Evolutionary conservation across 169 alveolate genomes (phyloP).

Genomic region (Besnoitia besnoiti): DNA sequence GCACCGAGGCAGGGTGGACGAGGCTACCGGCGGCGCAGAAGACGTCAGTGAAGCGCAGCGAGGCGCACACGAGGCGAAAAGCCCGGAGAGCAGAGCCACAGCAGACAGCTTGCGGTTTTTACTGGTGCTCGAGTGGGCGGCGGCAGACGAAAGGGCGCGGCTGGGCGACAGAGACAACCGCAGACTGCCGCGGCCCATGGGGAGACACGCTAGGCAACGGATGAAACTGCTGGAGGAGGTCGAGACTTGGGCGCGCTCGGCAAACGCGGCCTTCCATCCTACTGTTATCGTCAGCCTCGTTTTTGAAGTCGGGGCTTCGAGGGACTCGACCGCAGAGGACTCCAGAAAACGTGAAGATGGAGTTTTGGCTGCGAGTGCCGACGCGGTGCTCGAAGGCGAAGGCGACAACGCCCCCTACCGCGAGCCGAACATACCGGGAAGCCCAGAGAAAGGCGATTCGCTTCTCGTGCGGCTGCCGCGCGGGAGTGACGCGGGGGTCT

Average conservation of each 20-base stretch:
- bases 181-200: neutral
- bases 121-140: neutral
- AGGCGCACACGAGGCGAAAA: neutral
- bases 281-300: neutral
- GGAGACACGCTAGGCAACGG: neutral
- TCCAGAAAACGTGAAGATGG: neutral
- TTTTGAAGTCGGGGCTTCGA: too few species aligned
- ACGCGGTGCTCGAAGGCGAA: neutral
- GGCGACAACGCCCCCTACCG: neutral
- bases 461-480: neutral
- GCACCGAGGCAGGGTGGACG: neutral
- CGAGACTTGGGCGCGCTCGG: neutral
- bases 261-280: neutral
- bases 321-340: neutral
- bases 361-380: neutral
- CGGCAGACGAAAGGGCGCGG: neutral
- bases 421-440: neutral
- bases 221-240: neutral
- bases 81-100: neutral
- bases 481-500: neutral
- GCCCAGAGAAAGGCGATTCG: neutral
- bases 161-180: neutral
- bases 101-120: neutral
- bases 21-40: neutral
- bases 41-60: neutral